Conservation (phyloP, 1,284 basidiomycete genomes). For the Fomitopsis pinicola region DNA sequence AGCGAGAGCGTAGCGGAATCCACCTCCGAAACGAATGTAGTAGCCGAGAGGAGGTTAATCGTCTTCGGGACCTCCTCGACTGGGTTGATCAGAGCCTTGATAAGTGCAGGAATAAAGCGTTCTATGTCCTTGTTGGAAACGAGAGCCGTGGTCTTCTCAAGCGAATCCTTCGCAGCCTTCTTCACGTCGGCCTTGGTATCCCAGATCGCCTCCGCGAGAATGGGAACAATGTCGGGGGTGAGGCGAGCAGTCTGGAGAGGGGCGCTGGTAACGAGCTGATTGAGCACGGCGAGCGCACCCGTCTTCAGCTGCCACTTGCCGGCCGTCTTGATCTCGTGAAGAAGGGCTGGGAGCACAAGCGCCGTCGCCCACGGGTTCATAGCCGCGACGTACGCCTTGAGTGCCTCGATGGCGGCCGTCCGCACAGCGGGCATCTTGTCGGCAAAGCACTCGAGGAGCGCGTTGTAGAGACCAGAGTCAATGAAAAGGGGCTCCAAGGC, state of each 20-base stretch:
- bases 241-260: conserved; percentile 85
- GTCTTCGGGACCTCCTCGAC: conserved; percentile 99
- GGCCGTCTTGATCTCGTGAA: conserved; percentile 92
- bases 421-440: conserved; percentile 89
- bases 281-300: conserved; percentile 80
- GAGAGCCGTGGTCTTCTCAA: conserved; percentile 90
- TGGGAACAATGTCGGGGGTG: conserved; percentile 95
- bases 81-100: conserved; percentile 97
- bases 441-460: conserved; percentile 88
- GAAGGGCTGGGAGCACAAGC: conserved; percentile 85
- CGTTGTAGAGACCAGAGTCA: conserved; percentile 79
- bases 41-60: conserved; percentile 94
- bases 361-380: conserved; percentile 91
- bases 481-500: conserved; percentile 90
- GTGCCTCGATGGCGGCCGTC: conserved; percentile 83
- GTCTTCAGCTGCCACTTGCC: conserved; percentile 99
- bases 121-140: conserved; percentile 99
- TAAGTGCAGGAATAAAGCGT: conserved; percentile 96
- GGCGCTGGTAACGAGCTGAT: conserved; percentile 86
- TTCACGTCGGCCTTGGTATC: conserved; percentile 99
- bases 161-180: conserved; percentile 94
- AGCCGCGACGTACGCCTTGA: conserved; percentile 73
- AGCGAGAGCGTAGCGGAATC: conserved; percentile 98
- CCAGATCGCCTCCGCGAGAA: conserved; percentile 97
- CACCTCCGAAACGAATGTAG: conserved; percentile 99